Percentiles rank a stretch among this genome's conserved stretches.
Evolutionary conservation across 2,329 filamentous ascomycete genomes (phyloP).

Genomic region (Grosmannia penicillata): DNA sequence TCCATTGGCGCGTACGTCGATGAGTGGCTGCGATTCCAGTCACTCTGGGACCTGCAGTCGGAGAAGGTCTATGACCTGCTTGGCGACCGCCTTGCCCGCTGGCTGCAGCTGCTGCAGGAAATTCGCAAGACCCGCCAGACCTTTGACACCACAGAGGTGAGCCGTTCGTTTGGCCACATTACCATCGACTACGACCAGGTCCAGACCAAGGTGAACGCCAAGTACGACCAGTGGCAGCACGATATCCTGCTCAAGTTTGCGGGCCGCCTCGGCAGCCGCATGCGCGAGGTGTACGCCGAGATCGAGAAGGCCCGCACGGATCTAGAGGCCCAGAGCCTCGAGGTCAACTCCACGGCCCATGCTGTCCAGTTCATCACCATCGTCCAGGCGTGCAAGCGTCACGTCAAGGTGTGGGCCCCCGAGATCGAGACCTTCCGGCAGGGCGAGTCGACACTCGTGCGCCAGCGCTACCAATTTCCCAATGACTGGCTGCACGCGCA

Average conservation of each 20-base stretch:
- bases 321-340: conserved; percentile 80
- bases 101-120: conserved; percentile 92
- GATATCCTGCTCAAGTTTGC: conserved; percentile 94
- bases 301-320: conserved; percentile 83
- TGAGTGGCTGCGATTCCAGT: conserved; percentile 98
- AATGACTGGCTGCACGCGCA: conserved; percentile 91
- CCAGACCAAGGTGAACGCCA: conserved; percentile 95
- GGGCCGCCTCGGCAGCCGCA: conserved; percentile 69
- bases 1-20: conserved; percentile 79
- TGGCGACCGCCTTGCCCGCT: conserved; percentile 79
- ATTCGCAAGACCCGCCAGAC: conserved; percentile 91
- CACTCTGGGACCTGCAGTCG: conserved; percentile 91
- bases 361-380: conserved; percentile 98
- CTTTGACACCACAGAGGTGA: conserved; percentile 93
- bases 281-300: conserved; percentile 84
- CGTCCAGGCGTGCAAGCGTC: conserved; percentile 89
- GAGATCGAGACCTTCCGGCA: conserved; percentile 94
- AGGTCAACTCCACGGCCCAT: conserved; percentile 89
- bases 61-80: conserved; percentile 89
- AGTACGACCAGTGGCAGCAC: conserved; percentile 99
- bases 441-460: conserved; percentile 79
- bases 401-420: conserved; percentile 85
- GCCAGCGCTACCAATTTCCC: conserved; percentile 88
- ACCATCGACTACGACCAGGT: conserved; percentile 97
- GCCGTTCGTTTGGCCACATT: conserved; percentile 81